Percentiles rank a stretch among this genome's conserved stretches.
Conservation (phyloP, 2,329 filamentous ascomycete species). For the Sarocladium kiliense region DNA sequence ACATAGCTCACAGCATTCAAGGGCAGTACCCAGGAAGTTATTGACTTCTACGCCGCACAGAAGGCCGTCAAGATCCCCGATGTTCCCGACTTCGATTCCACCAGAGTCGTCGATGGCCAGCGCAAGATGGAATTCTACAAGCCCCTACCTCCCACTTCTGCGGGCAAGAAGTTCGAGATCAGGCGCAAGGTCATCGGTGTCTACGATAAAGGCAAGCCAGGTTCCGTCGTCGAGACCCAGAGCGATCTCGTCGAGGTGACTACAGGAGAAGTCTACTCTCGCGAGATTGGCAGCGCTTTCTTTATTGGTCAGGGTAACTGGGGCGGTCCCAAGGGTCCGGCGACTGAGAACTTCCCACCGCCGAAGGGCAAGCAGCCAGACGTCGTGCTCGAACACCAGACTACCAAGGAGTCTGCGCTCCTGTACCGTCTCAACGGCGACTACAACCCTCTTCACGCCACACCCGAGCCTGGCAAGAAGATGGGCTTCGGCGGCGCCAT, state of each 20-base stretch:
- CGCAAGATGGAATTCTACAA: conserved; percentile 74
- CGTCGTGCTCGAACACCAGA: conserved; percentile 64
- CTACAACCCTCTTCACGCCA: conserved; percentile 89
- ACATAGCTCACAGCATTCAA: conserved; percentile 59
- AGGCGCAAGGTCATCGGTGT: conserved; percentile 75
- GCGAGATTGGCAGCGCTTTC: conserved; percentile 66
- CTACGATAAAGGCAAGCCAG: conserved; percentile 84
- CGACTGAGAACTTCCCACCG: conserved; percentile 71
- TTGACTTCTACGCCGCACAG: conserved; percentile 76
- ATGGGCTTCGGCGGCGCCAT: conserved; percentile 91
- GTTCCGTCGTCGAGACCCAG: conserved; percentile 77
- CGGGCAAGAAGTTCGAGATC: conserved; percentile 69
- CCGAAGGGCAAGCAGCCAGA: conserved; percentile 72
- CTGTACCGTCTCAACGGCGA: conserved; percentile 86
- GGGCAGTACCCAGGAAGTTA: conserved; percentile 66
- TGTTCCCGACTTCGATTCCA: conserved; percentile 70
- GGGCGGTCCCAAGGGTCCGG: conserved; percentile 86
- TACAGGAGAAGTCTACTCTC: conserved; percentile 65
- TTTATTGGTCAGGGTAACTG: conserved; percentile 76
- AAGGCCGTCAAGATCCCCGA: conserved; percentile 63
- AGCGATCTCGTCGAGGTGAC: conserved; percentile 67
- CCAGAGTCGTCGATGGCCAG: conserved; percentile 77
- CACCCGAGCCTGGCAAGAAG: conserved; percentile 75
- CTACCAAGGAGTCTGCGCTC: conserved; percentile 64
- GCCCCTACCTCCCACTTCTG: conserved; percentile 66